These are phyloP conservation scores for Cardamine resedifolia DNA, from an alignment of 345 rosid genomes.

Conservation along the genomic window DNA sequence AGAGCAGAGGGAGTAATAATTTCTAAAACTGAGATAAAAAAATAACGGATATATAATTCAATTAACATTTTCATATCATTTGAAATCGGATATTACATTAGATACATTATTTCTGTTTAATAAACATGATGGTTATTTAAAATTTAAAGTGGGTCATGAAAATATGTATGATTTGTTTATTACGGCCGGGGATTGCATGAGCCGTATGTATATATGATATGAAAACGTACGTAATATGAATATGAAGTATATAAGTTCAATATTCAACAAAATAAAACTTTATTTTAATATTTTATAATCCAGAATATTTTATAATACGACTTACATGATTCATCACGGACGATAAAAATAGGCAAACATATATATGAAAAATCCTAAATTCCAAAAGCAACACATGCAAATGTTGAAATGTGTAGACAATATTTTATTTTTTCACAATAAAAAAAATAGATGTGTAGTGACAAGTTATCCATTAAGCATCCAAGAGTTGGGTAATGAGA, in stretches of 20 bases:
- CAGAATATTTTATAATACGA: constrained; percentile 1
- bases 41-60: too few species aligned
- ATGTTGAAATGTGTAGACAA: not conserved
- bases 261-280: not conserved
- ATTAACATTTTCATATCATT: too few species aligned
- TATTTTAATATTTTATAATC: not conserved
- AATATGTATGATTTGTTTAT: too few species aligned
- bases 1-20: too few species aligned
- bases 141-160: too few species aligned
- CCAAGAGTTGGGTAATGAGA: constrained; percentile 25
- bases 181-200: not conserved
- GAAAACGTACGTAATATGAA: not conserved
- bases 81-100: too few species aligned
- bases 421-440: not conserved
- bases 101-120: too few species aligned
- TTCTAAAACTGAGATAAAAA: too few species aligned
- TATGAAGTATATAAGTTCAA: not conserved
- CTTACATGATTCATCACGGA: constrained; percentile 7
- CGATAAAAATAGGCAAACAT: not conserved
- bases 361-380: not conserved
- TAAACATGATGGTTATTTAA: too few species aligned
- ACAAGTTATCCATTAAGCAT: constrained; percentile 18
- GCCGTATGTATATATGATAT: not conserved
- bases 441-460: not conserved
- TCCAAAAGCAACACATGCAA: not conserved